Base-by-base conservation (phyloP, 352 stramenopile species). In the Globisporangium canariense region DNA sequence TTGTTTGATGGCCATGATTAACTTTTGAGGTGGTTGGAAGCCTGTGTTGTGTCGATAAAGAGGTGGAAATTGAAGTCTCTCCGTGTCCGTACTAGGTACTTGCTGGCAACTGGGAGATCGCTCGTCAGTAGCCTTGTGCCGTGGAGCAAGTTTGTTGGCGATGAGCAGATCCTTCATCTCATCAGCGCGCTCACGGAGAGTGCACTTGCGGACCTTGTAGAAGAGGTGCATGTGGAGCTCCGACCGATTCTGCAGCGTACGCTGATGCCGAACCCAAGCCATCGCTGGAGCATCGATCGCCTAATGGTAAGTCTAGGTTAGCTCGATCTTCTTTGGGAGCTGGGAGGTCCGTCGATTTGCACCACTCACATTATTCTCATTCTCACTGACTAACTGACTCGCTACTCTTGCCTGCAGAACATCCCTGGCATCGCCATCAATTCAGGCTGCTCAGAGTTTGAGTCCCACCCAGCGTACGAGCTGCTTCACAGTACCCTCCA, bases 151-250 rank as follows among this genome's bases (percentile, higher is more conserved):
- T 65, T 51, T 0, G 64, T 87, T 30, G 67, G 70, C 2, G 55
- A 62, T 18, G 69, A 77, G 0, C 76, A 88, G 20, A 53, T 73
- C 0, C 69, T 88, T 4, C 79, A 90, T 60, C 62, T 90, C 25
- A 72, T 92, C 58, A 77, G 75, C 51, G 75, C 81, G 0, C 47
- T 92, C 43, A 85, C 77, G 3, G 76, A 87, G n/a, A 62, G 64
- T 25, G 77, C 85, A 4, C 55, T 92, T 4, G 65, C 66, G 4
- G 32, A 71, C 16, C 60, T 77, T 0, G 73, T 92, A 49, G 63
- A 68, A 20, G 57, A 72, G 14, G 66, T 74, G 2, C 57, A 68
- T 1, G 47, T 54, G 0, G 70, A 78, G 30, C 73, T 90, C 11
- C 75, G 65, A 3, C 58, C 71, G 5, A 45, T 90, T 4, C 52